A percentile compares a stretch with the other conserved stretches of the same genome.
Evolutionary conservation across 495 filamentous ascomycete genomes (phyloP).

Genomic region (Aspergillus avenaceus): DNA sequence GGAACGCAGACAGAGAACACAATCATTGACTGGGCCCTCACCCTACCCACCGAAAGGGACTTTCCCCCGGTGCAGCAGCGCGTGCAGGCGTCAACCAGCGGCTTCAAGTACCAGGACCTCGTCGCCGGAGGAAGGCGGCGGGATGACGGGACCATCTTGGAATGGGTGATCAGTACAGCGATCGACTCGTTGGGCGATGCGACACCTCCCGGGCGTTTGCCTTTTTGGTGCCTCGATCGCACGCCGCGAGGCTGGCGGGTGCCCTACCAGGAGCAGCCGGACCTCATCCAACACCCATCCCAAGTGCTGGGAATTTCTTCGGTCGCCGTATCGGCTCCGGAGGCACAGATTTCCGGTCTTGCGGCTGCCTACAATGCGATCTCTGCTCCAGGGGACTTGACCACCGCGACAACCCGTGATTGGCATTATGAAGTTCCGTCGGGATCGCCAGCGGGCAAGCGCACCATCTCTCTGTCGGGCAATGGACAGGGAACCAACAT

Average conservation of each 20-base stretch:
- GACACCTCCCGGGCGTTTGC: conserved; percentile 7
- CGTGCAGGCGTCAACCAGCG: not conserved
- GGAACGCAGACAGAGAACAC: conserved; percentile 15
- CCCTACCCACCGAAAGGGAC: conserved; percentile 11
- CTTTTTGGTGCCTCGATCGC: conserved; percentile 21
- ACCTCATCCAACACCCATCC: conserved; percentile 9
- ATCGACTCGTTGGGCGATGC: not conserved
- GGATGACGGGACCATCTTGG: conserved; percentile 11
- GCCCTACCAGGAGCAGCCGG: conserved; percentile 9
- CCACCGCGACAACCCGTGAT: not conserved
- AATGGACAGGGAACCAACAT: conserved; percentile 1
- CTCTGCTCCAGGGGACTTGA: not conserved
- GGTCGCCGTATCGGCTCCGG: conserved; percentile 5
- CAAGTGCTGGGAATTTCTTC: conserved; percentile 13
- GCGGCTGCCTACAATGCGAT: conserved; percentile 11
- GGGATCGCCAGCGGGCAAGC: not conserved
- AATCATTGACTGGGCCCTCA: conserved; percentile 24
- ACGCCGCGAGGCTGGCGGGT: conserved; percentile 16
- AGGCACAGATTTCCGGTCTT: not conserved
- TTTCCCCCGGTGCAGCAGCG: conserved; percentile 7
- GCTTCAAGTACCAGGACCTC: conserved; percentile 2
- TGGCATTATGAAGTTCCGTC: conserved; percentile 18
- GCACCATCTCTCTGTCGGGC: conserved; percentile 4
- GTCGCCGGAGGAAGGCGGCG: conserved; percentile 10
- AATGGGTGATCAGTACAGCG: conserved; percentile 13